A percentile compares a stretch with the other conserved stretches of the same genome.
Conservation (phyloP, 306 rosid species). For the Hippophae rhamnoides region DNA sequence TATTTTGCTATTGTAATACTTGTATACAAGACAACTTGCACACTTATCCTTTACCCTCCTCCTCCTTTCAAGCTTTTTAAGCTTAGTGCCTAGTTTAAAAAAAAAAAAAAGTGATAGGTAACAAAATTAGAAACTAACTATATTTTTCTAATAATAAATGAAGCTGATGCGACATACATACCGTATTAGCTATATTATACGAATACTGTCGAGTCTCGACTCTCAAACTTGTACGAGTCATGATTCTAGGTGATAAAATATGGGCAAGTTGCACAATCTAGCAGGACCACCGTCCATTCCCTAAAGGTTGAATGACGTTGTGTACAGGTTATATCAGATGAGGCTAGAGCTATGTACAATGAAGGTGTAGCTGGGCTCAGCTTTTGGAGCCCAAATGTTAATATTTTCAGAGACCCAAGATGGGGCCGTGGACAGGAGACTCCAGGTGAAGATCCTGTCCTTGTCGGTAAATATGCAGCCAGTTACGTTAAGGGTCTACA, state of each 20-base stretch:
- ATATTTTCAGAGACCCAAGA: conserved; percentile 79
- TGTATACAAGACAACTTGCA: too few species aligned
- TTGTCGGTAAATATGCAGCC: conserved; percentile 70
- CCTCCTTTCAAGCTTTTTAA: too few species aligned
- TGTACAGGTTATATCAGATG: conserved; percentile 75
- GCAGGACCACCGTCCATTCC: not conserved
- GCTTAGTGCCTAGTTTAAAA: too few species aligned
- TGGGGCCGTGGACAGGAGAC: conserved; percentile 98
- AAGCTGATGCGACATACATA: too few species aligned
- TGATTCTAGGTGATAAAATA: conserved; percentile 1
- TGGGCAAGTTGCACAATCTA: not conserved
- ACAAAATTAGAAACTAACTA: too few species aligned
- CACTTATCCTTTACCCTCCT: too few species aligned
- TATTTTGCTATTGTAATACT: too few species aligned
- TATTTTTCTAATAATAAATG: too few species aligned
- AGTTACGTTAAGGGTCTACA: conserved; percentile 67
- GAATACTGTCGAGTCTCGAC: not conserved
- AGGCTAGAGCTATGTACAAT: conserved; percentile 93
- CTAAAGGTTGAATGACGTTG: not conserved
- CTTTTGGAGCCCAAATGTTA: conserved; percentile 90
- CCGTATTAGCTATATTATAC: too few species aligned
- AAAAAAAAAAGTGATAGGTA: too few species aligned
- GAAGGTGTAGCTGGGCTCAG: conserved; percentile 76
- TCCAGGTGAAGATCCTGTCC: conserved; percentile 88
- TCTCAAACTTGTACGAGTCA: conserved; percentile 18